Conservation (phyloP, 441 rosid species). For the Gossypium schwendimanii region DNA sequence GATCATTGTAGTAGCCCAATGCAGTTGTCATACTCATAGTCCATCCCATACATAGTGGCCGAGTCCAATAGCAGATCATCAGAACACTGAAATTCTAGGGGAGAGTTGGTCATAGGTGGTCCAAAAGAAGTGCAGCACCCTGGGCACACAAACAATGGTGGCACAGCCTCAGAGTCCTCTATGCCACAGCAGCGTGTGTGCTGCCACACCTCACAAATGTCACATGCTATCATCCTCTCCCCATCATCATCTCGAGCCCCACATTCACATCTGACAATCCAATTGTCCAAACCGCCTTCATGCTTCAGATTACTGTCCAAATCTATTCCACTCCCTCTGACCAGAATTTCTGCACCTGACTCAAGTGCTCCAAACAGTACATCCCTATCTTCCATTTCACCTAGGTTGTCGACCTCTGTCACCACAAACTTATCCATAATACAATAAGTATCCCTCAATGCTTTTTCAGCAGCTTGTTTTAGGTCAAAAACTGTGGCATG, state of each 20-base stretch:
- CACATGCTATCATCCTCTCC: slow-evolving; percentile 85
- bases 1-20: slow-evolving; percentile 22
- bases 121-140: slow-evolving; percentile 53
- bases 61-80: slow-evolving; percentile 30
- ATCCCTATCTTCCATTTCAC: slow-evolving; percentile 42
- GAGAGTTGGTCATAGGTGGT: slow-evolving; percentile 27
- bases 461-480: slow-evolving; percentile 47
- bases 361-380: slow-evolving; percentile 42
- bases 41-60: slow-evolving; percentile 14
- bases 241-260: slow-evolving; percentile 86
- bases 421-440: slow-evolving; percentile 46
- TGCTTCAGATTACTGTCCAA: slow-evolving; percentile 30
- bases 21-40: slow-evolving; percentile 17
- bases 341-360: slow-evolving; percentile 44
- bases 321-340: slow-evolving; percentile 50
- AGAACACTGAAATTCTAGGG: slow-evolving; percentile 20
- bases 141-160: slow-evolving; percentile 65
- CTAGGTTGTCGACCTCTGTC: slow-evolving; percentile 39
- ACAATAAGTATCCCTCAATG: slow-evolving; percentile 67
- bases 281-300: slow-evolving; percentile 65
- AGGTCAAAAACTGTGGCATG: slow-evolving; percentile 65
- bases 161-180: slow-evolving; percentile 52
- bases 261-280: slow-evolving; percentile 74
- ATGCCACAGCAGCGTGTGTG: slow-evolving; percentile 81
- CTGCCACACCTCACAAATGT: slow-evolving; percentile 81